phyloP scores from a whole-genome alignment of 768 basidiomycete species.

The Pulveroboletus sp. region DNA sequence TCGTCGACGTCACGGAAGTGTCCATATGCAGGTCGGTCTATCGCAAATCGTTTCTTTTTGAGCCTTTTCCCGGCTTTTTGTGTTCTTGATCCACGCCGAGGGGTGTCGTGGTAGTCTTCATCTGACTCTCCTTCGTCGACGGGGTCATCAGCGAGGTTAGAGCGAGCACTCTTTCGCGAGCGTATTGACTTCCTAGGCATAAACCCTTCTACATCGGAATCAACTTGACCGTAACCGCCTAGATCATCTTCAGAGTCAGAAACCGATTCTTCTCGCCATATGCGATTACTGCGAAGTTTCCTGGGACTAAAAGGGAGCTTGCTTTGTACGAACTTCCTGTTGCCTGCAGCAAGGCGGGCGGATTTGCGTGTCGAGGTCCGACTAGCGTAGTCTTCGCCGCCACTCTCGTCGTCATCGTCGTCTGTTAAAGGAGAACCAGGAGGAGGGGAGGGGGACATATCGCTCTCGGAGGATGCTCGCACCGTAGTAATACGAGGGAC shows the following conservation, averaged over 20 bases:
- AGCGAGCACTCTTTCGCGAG: constrained; percentile 34
- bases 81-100: constrained; percentile 4
- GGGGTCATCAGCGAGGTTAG: constrained; percentile 29
- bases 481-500: constrained; percentile 3
- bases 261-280: constrained; percentile 19
- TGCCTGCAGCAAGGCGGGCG: constrained; percentile 9
- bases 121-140: constrained; percentile 30
- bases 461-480: constrained; percentile 11
- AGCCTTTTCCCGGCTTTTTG: constrained; percentile 1
- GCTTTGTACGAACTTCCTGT: constrained; percentile 17
- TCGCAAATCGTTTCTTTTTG: constrained; percentile 32
- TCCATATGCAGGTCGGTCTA: constrained; percentile 47
- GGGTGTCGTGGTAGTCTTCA: constrained; percentile 33
- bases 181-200: constrained; percentile 48
- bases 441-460: constrained; percentile 2
- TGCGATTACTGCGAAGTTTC: constrained; percentile 44
- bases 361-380: constrained; percentile 12
- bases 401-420: constrained; percentile 21
- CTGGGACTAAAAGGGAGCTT: constrained; percentile 63
- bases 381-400: constrained; percentile 7
- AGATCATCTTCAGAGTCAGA: constrained; percentile 39
- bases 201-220: constrained; percentile 20
- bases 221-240: constrained; percentile 35
- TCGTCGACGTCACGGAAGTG: constrained; percentile 40
- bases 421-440: constrained; percentile 26